Percentiles rank a stretch among this genome's conserved stretches.
phyloP scores from a whole-genome alignment of 139 green algal species.

The Chlorella vulgaris region DNA sequence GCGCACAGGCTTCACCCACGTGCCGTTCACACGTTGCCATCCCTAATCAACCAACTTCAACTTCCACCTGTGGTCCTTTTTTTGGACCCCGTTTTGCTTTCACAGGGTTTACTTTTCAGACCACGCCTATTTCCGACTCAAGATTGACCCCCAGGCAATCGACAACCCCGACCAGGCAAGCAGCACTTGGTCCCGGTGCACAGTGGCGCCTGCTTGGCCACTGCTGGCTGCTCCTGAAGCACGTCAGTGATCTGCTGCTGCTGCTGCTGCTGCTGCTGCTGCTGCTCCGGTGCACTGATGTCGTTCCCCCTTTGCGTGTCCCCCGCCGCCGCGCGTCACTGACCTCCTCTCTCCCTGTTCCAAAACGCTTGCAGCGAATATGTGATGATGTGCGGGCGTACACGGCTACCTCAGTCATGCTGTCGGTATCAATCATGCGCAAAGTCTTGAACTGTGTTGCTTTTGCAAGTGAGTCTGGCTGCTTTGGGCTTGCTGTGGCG shows the following conservation, averaged over 20 bases:
- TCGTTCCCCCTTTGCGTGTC: background rate
- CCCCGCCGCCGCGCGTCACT: background rate
- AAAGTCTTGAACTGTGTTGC: conserved; percentile 85
- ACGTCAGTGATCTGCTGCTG: too few species aligned
- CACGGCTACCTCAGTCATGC: conserved; percentile 54
- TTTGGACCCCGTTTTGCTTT: background rate
- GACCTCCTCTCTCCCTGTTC: background rate
- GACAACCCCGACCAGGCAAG: conserved; percentile 61
- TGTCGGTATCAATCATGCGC: conserved; percentile 69
- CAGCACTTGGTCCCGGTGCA: background rate
- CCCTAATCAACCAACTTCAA: too few species aligned
- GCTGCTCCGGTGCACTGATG: background rate
- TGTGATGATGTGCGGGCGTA: conserved; percentile 87
- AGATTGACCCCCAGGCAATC: conserved; percentile 39
- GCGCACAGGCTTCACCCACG: too few species aligned
- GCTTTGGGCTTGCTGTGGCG: too few species aligned
- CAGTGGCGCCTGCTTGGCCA: background rate
- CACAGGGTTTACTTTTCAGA: conserved; percentile 59
- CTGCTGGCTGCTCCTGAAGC: background rate
- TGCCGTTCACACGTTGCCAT: too few species aligned
- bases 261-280: too few species aligned
- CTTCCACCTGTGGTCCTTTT: too few species aligned
- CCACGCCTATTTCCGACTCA: conserved; percentile 54
- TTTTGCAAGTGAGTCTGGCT: conserved; percentile 68
- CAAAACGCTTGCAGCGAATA: conserved; percentile 71